Conservation (phyloP, 306 rosid species). For the Dalbergia cochinchinensis region DNA sequence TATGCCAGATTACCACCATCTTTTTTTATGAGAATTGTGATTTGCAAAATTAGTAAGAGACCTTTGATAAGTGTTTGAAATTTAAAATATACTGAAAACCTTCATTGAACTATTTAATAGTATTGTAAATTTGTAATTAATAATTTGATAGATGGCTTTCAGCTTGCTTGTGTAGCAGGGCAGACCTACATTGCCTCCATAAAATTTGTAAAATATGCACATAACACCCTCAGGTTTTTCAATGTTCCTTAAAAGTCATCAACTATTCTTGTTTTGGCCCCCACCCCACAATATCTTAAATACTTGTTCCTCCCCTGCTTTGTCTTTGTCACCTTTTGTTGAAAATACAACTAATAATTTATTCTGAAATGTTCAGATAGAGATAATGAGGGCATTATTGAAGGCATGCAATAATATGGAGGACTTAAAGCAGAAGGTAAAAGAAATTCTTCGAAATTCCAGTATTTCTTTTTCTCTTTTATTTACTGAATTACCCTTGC, state of each 20-base stretch:
- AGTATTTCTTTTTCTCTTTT: background rate
- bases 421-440: slow-evolving; percentile 68
- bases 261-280: slow-evolving; percentile 24
- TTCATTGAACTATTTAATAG: background rate
- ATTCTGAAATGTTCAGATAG: slow-evolving; percentile 59
- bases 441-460: slow-evolving; percentile 1
- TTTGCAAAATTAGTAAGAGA: slow-evolving; percentile 4
- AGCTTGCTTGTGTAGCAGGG: background rate
- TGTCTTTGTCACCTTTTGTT: background rate
- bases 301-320: background rate
- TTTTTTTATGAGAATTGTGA: slow-evolving; percentile 7
- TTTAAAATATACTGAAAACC: background rate
- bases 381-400: slow-evolving; percentile 70
- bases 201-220: background rate
- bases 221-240: background rate
- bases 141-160: background rate
- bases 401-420: slow-evolving; percentile 73
- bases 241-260: background rate
- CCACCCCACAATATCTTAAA: background rate
- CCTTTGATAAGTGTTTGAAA: background rate
- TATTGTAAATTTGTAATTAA: background rate
- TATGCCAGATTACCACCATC: background rate
- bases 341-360: slow-evolving; percentile 39
- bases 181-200: background rate
- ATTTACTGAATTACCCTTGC: slow-evolving; percentile 12